Evolutionary conservation across 148 eudicot genomes (phyloP).

Genomic region (Diospyros lotus): DNA sequence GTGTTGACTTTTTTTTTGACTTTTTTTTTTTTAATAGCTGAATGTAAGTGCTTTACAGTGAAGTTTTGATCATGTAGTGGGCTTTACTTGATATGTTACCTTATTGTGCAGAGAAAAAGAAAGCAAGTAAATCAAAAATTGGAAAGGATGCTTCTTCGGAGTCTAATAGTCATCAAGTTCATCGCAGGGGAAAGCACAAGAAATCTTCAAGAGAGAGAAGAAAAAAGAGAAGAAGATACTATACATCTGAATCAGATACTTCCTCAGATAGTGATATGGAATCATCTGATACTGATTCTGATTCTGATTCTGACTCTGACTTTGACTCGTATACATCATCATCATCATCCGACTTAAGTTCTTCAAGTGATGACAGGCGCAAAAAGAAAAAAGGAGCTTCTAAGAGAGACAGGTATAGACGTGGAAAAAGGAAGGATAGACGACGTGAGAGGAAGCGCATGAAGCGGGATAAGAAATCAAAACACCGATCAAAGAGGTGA

Average conservation of each 20-base stretch:
- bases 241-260: constrained; percentile 71
- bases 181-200: constrained; percentile 55
- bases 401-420: constrained; percentile 57
- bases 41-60: background rate
- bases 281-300: constrained; percentile 59
- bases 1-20: too few species aligned
- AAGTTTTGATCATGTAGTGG: background rate
- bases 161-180: constrained; percentile 35
- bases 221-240: constrained; percentile 65
- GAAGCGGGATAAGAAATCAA: constrained; percentile 66
- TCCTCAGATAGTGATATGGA: constrained; percentile 66
- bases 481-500: constrained; percentile 69
- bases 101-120: constrained; percentile 55
- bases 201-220: constrained; percentile 59
- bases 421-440: constrained; percentile 59
- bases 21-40: background rate
- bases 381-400: constrained; percentile 71
- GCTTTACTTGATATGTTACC: constrained; percentile 2
- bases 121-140: constrained; percentile 35
- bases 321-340: constrained; percentile 60
- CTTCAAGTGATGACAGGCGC: constrained; percentile 78
- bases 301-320: constrained; percentile 45
- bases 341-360: constrained; percentile 55
- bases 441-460: constrained; percentile 58
- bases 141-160: constrained; percentile 45